These are phyloP conservation scores for Dipteronia dyeriana DNA, from an alignment of 345 rosid genomes.

Conservation along the genomic window DNA sequence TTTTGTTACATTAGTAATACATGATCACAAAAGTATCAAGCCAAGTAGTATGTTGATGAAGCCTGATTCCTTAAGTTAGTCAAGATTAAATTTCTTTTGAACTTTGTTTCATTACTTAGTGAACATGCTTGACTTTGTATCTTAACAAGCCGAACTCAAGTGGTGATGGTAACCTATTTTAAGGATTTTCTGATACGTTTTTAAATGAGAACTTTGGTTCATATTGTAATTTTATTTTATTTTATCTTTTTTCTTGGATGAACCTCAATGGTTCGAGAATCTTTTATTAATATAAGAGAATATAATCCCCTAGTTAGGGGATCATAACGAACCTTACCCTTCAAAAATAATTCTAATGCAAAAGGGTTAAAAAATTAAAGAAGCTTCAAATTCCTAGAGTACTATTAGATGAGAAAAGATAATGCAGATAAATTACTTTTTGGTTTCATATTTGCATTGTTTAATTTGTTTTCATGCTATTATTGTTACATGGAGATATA, in stretches of 20 bases:
- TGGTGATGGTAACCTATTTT: too few species aligned
- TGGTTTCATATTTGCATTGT: too few species aligned
- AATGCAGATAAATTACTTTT: neutral
- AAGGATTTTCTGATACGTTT: too few species aligned
- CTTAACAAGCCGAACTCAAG: neutral
- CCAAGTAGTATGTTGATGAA: neutral
- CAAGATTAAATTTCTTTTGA: neutral
- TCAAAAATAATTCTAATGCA: neutral
- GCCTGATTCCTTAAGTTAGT: neutral
- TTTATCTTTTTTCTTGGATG: too few species aligned
- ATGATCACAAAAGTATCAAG: neutral
- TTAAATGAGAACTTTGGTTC: neutral
- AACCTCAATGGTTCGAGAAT: too few species aligned
- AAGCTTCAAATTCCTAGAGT: neutral
- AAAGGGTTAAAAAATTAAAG: neutral
- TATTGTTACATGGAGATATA: too few species aligned
- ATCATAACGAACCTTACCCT: neutral
- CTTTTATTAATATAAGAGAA: neutral
- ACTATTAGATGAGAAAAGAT: neutral
- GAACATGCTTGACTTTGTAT: neutral
- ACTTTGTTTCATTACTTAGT: neutral
- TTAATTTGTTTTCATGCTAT: too few species aligned
- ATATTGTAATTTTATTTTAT: too few species aligned
- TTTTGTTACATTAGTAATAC: too few species aligned
- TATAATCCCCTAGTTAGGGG: neutral